A percentile compares a stretch with the other conserved stretches of the same genome.
These are phyloP conservation scores for Suhomyces vadensis DNA, from an alignment of 805 yeast species.

Conservation along the genomic window DNA sequence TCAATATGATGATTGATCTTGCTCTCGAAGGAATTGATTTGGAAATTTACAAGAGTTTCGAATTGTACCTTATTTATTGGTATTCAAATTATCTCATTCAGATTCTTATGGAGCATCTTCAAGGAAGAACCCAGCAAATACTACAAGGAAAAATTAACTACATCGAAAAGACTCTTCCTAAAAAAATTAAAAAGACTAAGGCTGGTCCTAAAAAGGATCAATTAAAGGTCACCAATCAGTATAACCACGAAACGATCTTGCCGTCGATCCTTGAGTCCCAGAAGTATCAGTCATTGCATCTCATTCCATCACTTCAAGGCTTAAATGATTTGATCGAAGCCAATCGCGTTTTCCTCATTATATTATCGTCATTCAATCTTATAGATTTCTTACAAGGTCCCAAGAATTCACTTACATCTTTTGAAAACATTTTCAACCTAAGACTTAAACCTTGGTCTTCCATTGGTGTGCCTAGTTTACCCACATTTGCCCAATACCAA, in stretches of 20 bases:
- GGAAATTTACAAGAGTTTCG: slow-evolving; percentile 72
- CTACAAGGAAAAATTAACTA: slow-evolving; percentile 37
- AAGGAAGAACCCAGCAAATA: slow-evolving; percentile 32
- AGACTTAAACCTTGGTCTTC: slow-evolving; percentile 79
- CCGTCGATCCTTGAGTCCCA: slow-evolving; percentile 34
- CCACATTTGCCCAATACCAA: slow-evolving; percentile 45
- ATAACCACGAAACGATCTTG: slow-evolving; percentile 30
- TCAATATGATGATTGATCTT: slow-evolving; percentile 71
- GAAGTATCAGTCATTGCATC: slow-evolving; percentile 23
- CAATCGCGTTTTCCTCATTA: slow-evolving; percentile 17
- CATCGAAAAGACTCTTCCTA: slow-evolving; percentile 35
- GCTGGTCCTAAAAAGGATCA: slow-evolving; percentile 51
- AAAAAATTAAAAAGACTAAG: slow-evolving; percentile 48
- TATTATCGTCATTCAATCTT: slow-evolving; percentile 20
- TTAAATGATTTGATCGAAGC: slow-evolving; percentile 23
- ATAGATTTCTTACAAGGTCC: slow-evolving; percentile 28
- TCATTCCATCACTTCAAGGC: slow-evolving; percentile 20
- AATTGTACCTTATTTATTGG: slow-evolving; percentile 68
- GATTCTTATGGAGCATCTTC: slow-evolving; percentile 43
- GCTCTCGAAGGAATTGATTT: slow-evolving; percentile 73
- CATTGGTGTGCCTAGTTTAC: slow-evolving; percentile 74
- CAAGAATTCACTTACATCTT: slow-evolving; percentile 20
- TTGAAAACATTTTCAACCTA: slow-evolving; percentile 36
- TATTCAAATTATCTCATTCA: slow-evolving; percentile 53
- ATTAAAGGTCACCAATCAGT: slow-evolving; percentile 27